Percentiles rank a stretch among this genome's conserved stretches.
These are phyloP conservation scores for Candida maris DNA, from an alignment of 805 yeast genomes.

Conservation along the genomic window DNA sequence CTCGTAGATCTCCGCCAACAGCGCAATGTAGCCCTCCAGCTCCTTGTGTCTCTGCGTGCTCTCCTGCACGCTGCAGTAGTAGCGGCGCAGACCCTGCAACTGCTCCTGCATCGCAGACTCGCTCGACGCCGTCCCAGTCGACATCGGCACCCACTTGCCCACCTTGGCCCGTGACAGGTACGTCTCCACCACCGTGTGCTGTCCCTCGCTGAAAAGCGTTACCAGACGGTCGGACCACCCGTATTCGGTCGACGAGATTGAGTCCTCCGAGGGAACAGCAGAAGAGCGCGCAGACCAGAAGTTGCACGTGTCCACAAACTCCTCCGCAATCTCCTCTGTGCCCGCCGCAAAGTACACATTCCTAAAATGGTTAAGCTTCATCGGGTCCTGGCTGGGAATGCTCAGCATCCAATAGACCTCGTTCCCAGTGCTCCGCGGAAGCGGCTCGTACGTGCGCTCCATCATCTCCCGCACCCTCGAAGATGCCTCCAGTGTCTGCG, in stretches of 20 bases:
- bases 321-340: conserved; percentile 61
- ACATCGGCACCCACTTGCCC: conserved; percentile 40
- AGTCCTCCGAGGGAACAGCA: conserved; percentile 72
- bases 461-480: conserved; percentile 19
- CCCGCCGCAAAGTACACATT: conserved; percentile 61
- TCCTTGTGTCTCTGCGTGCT: conserved; percentile 42
- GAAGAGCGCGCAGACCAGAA: conserved; percentile 89
- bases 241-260: conserved; percentile 72
- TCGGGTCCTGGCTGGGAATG: conserved; percentile 43
- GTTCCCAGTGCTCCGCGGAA: conserved; percentile 32
- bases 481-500: conserved; percentile 39
- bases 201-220: conserved; percentile 9
- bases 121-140: conserved; percentile 27
- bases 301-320: conserved; percentile 73
- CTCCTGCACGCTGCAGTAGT: conserved; percentile 37
- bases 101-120: conserved; percentile 35
- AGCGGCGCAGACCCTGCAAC: conserved; percentile 35
- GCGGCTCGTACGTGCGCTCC: conserved; percentile 10
- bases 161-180: conserved; percentile 33
- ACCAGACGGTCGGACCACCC: conserved; percentile 60
- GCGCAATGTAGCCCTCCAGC: conserved; percentile 10
- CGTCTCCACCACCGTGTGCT: conserved; percentile 7
- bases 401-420: conserved; percentile 51
- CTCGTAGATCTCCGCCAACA: conserved; percentile 12
- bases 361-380: conserved; percentile 25